Base-by-base conservation (phyloP, 1,284 basidiomycete genomes). In the Cryptococcus sp. region DNA sequence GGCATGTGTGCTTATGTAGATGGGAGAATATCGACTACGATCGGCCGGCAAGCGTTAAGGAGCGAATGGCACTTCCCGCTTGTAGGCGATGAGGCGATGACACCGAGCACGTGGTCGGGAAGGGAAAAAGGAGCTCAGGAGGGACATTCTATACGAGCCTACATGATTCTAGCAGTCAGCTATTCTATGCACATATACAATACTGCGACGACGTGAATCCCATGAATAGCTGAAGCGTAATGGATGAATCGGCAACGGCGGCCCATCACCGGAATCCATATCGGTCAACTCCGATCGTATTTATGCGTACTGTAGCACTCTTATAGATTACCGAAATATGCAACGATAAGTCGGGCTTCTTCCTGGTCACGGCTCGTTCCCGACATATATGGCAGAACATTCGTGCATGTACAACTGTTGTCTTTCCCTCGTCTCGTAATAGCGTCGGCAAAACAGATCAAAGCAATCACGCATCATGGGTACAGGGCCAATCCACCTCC, bases 401-500 rank as follows among this genome's bases (percentile, higher is more conserved):
- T 16, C 5, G 25, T 20, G 25, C 6, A 13, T 20, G 5, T 43
- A 5, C 4, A 6, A 20, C 5, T n/a, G 17, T 34, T 37, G 8
- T 17, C 25, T 37, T 34, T 15, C 37, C 40, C 41, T 44, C 25
- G 19, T 55, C 40, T 15, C 3, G 25, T n/a, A n/a, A n/a, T n/a
- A 44, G 40, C 39, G 19, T 50, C 29, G 29, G 29, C 8, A 34
- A 13, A 34, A 34, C 29, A 34, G 29, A 34, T 10, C 29, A 34
- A 7, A 34, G 29, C 29, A 34, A 34, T 13, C 34, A 22, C 22
- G 16, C 23, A 58, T 16, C 10, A 63, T 63, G 61, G 44, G 52
- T 7, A 59, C 55, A 54, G 61, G 61, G 29, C 55, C 57, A 19
- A 57, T 63, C 50, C 49, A 58, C 38, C 58, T 63, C 10, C 58